Evolutionary conservation across 2,329 filamentous ascomycete genomes (phyloP), one percentile per base, ranked within the genome.

Genomic region (Phaeophleospora eucalypticola): DNA sequence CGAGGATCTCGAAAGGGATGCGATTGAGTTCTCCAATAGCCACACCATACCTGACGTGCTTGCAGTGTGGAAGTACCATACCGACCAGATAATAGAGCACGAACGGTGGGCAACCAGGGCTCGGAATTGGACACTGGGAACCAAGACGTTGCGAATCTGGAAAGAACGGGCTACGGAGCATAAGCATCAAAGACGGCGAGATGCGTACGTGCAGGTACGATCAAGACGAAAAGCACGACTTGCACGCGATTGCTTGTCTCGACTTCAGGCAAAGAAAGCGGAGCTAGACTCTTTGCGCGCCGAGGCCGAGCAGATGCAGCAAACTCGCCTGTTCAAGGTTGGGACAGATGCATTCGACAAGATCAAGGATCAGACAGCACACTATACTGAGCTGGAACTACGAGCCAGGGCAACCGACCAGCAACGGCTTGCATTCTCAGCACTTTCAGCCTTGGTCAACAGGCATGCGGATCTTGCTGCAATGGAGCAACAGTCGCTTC

Each of bases 21-120:
- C 71, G 0, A 39, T 66, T 1, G 67, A 69, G n/a, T 64, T 72
- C 14, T 68, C 69, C 21, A 69, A 73, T 40, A 62, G 66, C 34
- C 68, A 63, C 40, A 50, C 69, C 16, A 59, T 73, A 24, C 66
- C 69, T 36, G 60, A 59, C 10, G 59, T 65, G 3, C 61, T 74
- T 10, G 54, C 63, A 1, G 60, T 54, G 14, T 63, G 71, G 51
- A 61, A 64, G 20, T 58, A 64, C 15, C 65, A 65, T 32, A 61
- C 63, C 4, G 63, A 70, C 14, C 70, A 79, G 52, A 62, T 74
- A 9, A 58, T 64, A 19, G 70, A 74, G 54, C 61, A 82, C 36
- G 70, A 76, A 36, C 67, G 66, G 18, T 78, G 76, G 76, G 75
- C 79, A 19, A 63, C 64, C n/a, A 73, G 78, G 60, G 79, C 78